Evolutionary conservation across 352 stramenopile species (phyloP).

Genomic region (Pythium scleroteichum): DNA sequence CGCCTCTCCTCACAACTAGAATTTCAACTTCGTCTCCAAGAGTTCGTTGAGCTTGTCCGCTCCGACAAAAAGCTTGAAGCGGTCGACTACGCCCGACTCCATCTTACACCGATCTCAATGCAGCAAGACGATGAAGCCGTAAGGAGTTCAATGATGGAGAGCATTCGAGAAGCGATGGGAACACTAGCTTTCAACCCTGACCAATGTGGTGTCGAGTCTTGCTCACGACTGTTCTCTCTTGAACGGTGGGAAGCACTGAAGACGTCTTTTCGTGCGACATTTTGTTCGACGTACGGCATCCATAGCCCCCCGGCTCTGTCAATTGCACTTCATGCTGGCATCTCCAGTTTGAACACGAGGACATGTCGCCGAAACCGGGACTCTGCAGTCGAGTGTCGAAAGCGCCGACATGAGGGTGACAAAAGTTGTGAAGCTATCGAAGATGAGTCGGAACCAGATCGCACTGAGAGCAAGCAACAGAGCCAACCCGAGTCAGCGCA

Average conservation of each 20-base stretch:
- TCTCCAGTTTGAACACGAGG: conserved; percentile 77
- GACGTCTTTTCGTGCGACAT: conserved; percentile 60
- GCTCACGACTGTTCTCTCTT: conserved; percentile 62
- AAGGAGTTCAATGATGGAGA: conserved; percentile 55
- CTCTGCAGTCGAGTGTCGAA: conserved; percentile 24
- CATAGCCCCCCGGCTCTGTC: conserved; percentile 66
- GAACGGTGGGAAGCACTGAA: conserved; percentile 61
- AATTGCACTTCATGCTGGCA: conserved; percentile 60
- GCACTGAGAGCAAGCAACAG: conserved; percentile 17
- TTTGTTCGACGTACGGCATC: conserved; percentile 68
- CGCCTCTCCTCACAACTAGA: conserved; percentile 71
- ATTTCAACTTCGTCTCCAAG: conserved; percentile 72
- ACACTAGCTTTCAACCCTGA: conserved; percentile 73
- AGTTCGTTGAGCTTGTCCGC: conserved; percentile 82
- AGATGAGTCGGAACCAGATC: conserved; percentile 7
- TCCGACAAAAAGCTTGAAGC: conserved; percentile 66
- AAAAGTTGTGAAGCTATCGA: neutral
- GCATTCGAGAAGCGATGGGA: conserved; percentile 72
- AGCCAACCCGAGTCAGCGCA: conserved; percentile 16
- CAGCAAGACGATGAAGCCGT: conserved; percentile 56
- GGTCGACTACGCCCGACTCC: conserved; percentile 63
- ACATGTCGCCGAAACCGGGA: conserved; percentile 64
- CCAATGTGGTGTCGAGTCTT: conserved; percentile 59
- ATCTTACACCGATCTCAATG: conserved; percentile 66
- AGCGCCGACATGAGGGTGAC: conserved; percentile 14